Conservation (phyloP, 2,329 filamentous ascomycete species). For the Fusarium gaditjirri region DNA sequence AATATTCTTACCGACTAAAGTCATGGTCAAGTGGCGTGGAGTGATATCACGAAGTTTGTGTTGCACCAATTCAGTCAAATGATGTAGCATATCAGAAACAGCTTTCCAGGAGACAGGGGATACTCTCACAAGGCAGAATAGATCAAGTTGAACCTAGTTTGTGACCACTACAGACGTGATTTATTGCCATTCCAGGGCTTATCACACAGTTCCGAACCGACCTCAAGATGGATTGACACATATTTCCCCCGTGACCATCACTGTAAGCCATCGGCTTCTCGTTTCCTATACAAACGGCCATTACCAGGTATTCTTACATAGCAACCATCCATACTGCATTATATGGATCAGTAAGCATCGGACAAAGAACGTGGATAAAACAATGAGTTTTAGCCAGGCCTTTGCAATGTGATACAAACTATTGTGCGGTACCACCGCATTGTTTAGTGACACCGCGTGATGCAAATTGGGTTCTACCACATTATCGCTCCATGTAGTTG, state of each 20-base stretch:
- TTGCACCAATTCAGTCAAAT: not conserved
- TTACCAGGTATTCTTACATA: not conserved
- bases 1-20: not conserved
- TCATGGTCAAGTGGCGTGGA: not conserved
- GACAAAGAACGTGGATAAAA: not conserved
- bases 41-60: not conserved
- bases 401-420: not conserved
- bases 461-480: constrained; percentile 73
- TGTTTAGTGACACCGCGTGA: constrained; percentile 70
- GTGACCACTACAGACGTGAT: not conserved
- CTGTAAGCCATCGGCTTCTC: too few species aligned
- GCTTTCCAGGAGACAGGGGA: too few species aligned
- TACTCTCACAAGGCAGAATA: not conserved
- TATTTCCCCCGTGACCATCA: not conserved
- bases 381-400: not conserved
- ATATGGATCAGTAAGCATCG: not conserved
- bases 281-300: not conserved
- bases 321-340: not conserved
- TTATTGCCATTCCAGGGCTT: not conserved
- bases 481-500: constrained; percentile 54
- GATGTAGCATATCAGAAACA: not conserved
- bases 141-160: not conserved
- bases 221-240: not conserved
- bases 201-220: not conserved
- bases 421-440: constrained; percentile 56